phyloP scores from a whole-genome alignment of 345 rosid species.

The Hibiscus syriacus region DNA sequence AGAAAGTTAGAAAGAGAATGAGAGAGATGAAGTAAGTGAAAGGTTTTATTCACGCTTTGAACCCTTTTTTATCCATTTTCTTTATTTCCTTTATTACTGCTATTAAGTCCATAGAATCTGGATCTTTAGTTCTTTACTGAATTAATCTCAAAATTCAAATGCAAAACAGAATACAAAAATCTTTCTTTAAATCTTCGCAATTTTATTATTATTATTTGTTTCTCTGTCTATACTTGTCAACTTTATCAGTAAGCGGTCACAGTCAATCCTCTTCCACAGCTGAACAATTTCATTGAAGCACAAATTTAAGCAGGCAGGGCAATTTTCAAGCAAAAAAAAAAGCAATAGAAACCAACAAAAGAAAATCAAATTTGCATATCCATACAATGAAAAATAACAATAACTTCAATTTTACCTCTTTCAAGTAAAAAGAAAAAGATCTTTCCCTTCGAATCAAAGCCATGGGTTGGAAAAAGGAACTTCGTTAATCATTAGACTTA shows the following conservation, averaged over 20 bases:
- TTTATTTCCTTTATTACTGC: not conserved
- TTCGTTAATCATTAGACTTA: too few relatives aligned
- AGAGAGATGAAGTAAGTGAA: slow-evolving; percentile 29
- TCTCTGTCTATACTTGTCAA: not conserved
- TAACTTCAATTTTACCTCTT: not conserved
- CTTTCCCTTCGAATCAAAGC: not conserved
- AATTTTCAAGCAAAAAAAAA: not conserved
- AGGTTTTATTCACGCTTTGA: slow-evolving; percentile 58
- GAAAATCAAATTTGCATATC: not conserved
- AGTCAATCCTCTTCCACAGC: not conserved
- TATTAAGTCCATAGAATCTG: not conserved
- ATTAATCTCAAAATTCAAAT: not conserved
- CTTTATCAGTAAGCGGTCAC: not conserved
- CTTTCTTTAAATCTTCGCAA: too few relatives aligned
- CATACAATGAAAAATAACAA: not conserved
- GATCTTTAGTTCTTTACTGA: not conserved
- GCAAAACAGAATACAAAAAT: not conserved
- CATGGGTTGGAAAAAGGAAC: too few relatives aligned
- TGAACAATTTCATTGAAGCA: not conserved
- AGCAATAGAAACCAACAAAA: not conserved
- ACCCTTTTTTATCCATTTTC: slow-evolving; percentile 22
- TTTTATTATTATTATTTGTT: too few relatives aligned
- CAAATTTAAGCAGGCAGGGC: not conserved
- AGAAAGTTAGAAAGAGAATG: slow-evolving; percentile 1
- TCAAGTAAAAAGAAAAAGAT: not conserved